Evolutionary conservation across 768 basidiomycete species (phyloP).

Genomic region (Naganishia vaughanmartiniae): DNA sequence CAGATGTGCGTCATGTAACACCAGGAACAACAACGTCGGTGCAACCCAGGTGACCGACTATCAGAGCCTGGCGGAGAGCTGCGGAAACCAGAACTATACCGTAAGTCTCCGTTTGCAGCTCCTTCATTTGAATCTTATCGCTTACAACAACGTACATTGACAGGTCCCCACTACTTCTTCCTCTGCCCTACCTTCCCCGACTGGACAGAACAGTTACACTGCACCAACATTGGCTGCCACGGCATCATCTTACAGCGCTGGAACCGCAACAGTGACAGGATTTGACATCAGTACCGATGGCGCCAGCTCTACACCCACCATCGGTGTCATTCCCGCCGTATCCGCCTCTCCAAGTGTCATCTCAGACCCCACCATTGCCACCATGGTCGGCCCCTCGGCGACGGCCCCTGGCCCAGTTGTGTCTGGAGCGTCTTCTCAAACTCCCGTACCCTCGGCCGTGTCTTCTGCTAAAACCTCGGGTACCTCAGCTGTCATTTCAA

Average conservation of each 20-base stretch:
- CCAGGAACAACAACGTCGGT: conserved; percentile 48
- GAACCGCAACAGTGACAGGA: conserved; percentile 16
- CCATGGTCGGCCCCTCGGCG: too few relatives aligned
- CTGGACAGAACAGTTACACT: conserved; percentile 39
- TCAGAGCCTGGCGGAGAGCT: conserved; percentile 43
- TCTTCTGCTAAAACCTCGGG: conserved; percentile 2
- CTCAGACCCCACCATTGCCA: not conserved
- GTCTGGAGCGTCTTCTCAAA: not conserved
- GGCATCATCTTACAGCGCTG: conserved; percentile 28
- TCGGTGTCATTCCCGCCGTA: not conserved
- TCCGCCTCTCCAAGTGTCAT: not conserved
- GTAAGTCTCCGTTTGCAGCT: not conserved
- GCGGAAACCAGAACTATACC: conserved; percentile 49
- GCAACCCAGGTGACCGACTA: conserved; percentile 48
- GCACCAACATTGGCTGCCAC: conserved; percentile 41
- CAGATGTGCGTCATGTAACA: conserved; percentile 50
- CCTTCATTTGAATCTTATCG: too few relatives aligned
- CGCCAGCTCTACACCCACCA: not conserved
- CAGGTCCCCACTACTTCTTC: conserved; percentile 38
- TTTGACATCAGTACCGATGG: conserved; percentile 30
- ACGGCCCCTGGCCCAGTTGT: too few relatives aligned
- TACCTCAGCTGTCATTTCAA: too few relatives aligned
- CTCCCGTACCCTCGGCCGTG: not conserved
- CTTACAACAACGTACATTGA: not conserved
- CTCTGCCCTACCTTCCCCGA: conserved; percentile 37